These are phyloP conservation scores for Wickerhamiella vanderwaltii DNA, from an alignment of 805 yeast species.

Conservation along the genomic window DNA sequence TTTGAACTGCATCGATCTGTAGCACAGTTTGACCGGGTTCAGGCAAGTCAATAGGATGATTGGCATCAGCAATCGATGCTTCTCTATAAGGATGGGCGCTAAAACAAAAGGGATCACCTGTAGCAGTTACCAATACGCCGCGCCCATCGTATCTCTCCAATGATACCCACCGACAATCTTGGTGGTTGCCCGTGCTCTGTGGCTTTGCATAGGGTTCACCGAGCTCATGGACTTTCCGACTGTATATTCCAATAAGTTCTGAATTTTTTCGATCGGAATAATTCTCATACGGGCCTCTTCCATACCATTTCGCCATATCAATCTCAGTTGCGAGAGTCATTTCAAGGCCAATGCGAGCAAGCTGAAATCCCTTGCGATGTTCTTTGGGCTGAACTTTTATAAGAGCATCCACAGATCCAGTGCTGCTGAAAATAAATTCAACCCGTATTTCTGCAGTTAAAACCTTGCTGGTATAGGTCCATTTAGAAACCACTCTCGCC, in stretches of 20 bases:
- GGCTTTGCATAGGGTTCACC: constrained; percentile 28
- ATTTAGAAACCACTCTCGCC: constrained; percentile 24
- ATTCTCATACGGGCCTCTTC: constrained; percentile 30
- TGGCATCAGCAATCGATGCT: constrained; percentile 17
- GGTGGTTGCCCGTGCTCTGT: constrained; percentile 30
- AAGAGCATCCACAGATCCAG: neutral
- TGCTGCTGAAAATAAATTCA: constrained; percentile 13
- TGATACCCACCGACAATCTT: constrained; percentile 26
- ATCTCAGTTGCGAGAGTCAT: constrained; percentile 21
- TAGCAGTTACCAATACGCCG: constrained; percentile 11
- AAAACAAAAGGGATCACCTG: constrained; percentile 10
- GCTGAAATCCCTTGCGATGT: neutral
- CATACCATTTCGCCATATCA: constrained; percentile 26
- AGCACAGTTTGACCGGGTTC: constrained; percentile 15
- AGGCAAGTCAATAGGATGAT: constrained; percentile 22
- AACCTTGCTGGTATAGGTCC: constrained; percentile 15
- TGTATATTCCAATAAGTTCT: constrained; percentile 23
- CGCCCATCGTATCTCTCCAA: constrained; percentile 6
- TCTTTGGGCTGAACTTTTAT: neutral
- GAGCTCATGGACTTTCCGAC: constrained; percentile 16
- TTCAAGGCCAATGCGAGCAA: constrained; percentile 31
- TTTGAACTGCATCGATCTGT: constrained; percentile 22
- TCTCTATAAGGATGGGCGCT: constrained; percentile 14
- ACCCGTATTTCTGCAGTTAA: constrained; percentile 15
- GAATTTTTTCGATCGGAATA: constrained; percentile 28